phyloP scores from a whole-genome alignment of 495 filamentous ascomycete genomes.

The Alectoria sarmentosa region DNA sequence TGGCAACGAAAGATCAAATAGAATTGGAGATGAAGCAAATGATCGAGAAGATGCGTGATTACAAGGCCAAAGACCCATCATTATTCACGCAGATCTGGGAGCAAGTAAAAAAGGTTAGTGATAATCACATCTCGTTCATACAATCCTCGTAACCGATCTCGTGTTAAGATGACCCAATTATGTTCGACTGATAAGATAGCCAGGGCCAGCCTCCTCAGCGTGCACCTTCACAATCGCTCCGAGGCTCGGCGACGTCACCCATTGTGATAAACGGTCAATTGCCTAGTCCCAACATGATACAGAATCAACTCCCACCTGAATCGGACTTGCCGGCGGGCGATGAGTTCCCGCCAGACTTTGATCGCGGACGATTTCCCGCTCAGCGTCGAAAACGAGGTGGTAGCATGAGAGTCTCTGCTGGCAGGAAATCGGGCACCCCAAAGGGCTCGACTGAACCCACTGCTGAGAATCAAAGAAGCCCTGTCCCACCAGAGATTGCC shows the following conservation, averaged over 20 bases:
- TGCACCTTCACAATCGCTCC: slow-evolving; percentile 13
- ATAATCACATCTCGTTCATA: background rate
- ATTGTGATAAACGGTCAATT: slow-evolving; percentile 10
- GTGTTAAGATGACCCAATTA: background rate
- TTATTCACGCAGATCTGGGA: slow-evolving; percentile 33
- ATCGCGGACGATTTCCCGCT: slow-evolving; percentile 29
- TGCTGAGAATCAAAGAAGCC: background rate
- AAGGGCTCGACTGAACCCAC: slow-evolving; percentile 2
- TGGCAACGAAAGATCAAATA: slow-evolving; percentile 26
- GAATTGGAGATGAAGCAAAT: slow-evolving; percentile 33
- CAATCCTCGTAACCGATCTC: background rate
- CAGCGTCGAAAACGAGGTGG: slow-evolving; percentile 21
- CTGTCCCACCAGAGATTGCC: background rate
- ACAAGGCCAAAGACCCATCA: slow-evolving; percentile 32
- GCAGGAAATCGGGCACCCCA: background rate
- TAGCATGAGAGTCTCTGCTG: background rate
- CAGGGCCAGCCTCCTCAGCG: slow-evolving; percentile 18
- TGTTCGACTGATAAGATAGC: background rate
- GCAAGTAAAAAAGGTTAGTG: slow-evolving; percentile 29
- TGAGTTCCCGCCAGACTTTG: slow-evolving; percentile 21
- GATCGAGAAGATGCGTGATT: slow-evolving; percentile 35
- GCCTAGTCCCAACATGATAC: slow-evolving; percentile 10
- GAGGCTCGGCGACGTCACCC: slow-evolving; percentile 14
- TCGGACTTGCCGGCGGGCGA: slow-evolving; percentile 18
- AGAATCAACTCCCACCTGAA: slow-evolving; percentile 17